Conservation (phyloP, 176 grass and related monocot genomes). For the Cymbopogon citratus region DNA sequence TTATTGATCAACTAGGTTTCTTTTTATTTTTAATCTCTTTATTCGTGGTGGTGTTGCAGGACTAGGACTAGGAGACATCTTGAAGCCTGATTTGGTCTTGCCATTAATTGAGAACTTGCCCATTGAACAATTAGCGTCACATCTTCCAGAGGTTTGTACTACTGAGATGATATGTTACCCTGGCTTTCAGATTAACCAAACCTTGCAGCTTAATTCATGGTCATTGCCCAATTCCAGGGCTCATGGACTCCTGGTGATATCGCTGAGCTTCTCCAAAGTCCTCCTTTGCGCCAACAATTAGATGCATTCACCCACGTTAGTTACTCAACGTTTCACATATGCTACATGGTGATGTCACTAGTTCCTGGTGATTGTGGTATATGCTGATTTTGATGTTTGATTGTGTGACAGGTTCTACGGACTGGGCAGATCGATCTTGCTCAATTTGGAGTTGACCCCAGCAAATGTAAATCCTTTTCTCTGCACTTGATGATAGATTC, state of each 20-base stretch:
- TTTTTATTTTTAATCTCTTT: conserved; percentile 14
- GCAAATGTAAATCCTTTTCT: conserved; percentile 69
- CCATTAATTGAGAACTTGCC: conserved; percentile 71
- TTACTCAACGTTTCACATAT: conserved; percentile 4
- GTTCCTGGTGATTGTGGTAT: not conserved
- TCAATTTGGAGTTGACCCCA: conserved; percentile 89
- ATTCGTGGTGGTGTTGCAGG: conserved; percentile 34
- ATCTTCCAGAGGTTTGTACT: conserved; percentile 40
- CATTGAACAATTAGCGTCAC: conserved; percentile 52
- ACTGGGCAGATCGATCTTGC: conserved; percentile 86
- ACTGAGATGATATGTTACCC: not conserved
- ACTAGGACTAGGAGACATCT: conserved; percentile 79
- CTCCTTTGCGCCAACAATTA: conserved; percentile 90
- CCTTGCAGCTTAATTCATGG: conserved; percentile 1
- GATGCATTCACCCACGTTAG: conserved; percentile 88
- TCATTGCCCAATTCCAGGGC: conserved; percentile 58
- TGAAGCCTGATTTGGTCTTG: conserved; percentile 83
- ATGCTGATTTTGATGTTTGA: conserved; percentile 23
- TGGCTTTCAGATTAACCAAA: conserved; percentile 17
- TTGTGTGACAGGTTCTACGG: conserved; percentile 64
- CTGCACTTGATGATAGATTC: not conserved
- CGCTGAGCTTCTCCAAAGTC: conserved; percentile 82
- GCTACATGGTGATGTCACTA: not conserved
- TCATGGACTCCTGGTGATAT: conserved; percentile 72
- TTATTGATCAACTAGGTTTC: not conserved